Evolutionary conservation across 2,329 filamentous ascomycete species (phyloP).

Genomic region (Lecanicillium sp.): DNA sequence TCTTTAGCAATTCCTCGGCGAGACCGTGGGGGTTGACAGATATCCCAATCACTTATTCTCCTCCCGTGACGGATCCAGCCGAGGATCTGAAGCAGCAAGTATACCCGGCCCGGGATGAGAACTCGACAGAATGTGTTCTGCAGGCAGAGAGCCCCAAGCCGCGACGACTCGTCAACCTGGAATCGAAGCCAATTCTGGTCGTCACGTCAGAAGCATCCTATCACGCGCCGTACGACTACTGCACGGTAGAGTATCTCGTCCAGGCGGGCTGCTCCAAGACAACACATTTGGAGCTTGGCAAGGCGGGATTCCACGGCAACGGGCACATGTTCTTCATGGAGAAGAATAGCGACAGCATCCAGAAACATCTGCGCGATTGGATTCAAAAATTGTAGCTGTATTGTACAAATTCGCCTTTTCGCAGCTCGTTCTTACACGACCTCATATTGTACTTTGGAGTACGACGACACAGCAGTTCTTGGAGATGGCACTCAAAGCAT

Average conservation of each 20-base stretch:
- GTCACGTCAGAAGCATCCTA: slow-evolving; percentile 35
- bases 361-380: slow-evolving; percentile 16
- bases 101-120: slow-evolving; percentile 6
- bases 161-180: slow-evolving; percentile 27
- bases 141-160: slow-evolving; percentile 25
- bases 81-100: slow-evolving; percentile 22
- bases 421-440: too few relatives aligned
- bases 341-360: slow-evolving; percentile 34
- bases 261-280: slow-evolving; percentile 30
- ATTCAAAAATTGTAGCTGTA: slow-evolving; percentile 6
- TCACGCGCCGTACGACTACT: slow-evolving; percentile 37
- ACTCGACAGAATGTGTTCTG: slow-evolving; percentile 17
- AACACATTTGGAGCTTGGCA: slow-evolving; percentile 26
- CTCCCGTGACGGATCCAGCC: slow-evolving; percentile 27
- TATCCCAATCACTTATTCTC: slow-evolving; percentile 38
- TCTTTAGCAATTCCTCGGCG: slow-evolving; percentile 24
- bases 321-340: slow-evolving; percentile 41
- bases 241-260: slow-evolving; percentile 28
- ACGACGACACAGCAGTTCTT: too few relatives aligned
- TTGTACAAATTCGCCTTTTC: too few relatives aligned
- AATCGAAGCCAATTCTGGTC: slow-evolving; percentile 25
- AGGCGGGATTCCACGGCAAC: slow-evolving; percentile 33
- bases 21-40: slow-evolving; percentile 38
- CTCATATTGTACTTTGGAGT: too few relatives aligned
- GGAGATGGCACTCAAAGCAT: too few relatives aligned